These are phyloP conservation scores for Aspergillus aculeatus DNA, from an alignment of 2,329 filamentous ascomycete species.

Conservation along the genomic window DNA sequence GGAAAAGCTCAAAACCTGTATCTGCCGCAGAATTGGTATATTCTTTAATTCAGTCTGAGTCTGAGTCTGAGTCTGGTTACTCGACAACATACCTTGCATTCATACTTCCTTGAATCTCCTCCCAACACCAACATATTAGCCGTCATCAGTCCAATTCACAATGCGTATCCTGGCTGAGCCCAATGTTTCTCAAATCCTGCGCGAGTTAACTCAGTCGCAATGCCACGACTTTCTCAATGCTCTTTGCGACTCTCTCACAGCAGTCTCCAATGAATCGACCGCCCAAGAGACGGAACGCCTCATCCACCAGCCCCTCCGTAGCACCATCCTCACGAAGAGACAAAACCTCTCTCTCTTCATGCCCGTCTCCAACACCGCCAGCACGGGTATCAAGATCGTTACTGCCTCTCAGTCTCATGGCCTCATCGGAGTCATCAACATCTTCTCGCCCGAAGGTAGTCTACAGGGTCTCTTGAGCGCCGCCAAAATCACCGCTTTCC, in stretches of 20 bases:
- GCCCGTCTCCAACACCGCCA: constrained; percentile 64
- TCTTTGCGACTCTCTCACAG: constrained; percentile 36
- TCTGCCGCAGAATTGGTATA: too few relatives aligned
- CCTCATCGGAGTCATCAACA: constrained; percentile 66
- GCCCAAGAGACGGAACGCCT: constrained; percentile 24
- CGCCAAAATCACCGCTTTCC: constrained; percentile 73
- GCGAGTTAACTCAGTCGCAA: constrained; percentile 31
- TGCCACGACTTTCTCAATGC: constrained; percentile 36
- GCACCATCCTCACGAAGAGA: constrained; percentile 39
- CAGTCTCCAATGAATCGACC: constrained; percentile 32
- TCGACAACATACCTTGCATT: neutral
- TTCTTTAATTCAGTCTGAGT: too few relatives aligned
- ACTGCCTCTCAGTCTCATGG: constrained; percentile 47
- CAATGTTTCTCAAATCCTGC: constrained; percentile 34
- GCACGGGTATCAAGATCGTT: constrained; percentile 71
- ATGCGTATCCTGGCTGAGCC: constrained; percentile 39
- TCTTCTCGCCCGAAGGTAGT: constrained; percentile 63
- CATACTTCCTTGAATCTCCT: too few relatives aligned
- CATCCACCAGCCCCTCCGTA: constrained; percentile 47
- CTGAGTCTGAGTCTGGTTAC: neutral
- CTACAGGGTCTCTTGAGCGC: constrained; percentile 70
- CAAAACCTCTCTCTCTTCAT: constrained; percentile 67
- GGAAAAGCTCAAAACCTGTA: too few relatives aligned
- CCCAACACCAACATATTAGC: too few relatives aligned
- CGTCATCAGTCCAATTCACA: neutral